phyloP scores from a whole-genome alignment of 192 early-diverging fungal genomes.

The Allomyces macrogynus region DNA sequence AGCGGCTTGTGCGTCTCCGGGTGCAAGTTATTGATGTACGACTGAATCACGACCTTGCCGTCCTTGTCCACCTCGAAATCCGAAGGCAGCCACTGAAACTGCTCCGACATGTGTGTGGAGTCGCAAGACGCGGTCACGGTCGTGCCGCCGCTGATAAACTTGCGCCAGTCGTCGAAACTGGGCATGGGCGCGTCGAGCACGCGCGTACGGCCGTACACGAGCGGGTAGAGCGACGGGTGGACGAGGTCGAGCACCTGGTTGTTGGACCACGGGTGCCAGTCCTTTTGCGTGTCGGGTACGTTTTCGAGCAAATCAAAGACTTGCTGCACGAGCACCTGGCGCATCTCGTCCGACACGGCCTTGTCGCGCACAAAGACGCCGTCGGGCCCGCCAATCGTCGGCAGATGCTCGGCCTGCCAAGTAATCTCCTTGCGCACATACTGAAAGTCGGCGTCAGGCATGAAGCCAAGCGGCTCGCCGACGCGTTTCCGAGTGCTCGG shows the following conservation, averaged over 20 bases:
- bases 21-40: conserved; percentile 61
- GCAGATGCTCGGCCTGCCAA: conserved; percentile 8
- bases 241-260: conserved; percentile 28
- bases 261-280: conserved; percentile 23
- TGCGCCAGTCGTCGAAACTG: neutral
- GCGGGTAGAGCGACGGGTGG: conserved; percentile 26
- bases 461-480: too few relatives aligned
- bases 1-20: conserved; percentile 21
- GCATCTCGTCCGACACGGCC: conserved; percentile 15
- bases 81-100: conserved; percentile 43
- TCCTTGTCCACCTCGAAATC: conserved; percentile 31
- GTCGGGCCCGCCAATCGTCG: neutral
- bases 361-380: conserved; percentile 11
- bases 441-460: conserved; percentile 6
- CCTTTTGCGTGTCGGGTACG: conserved; percentile 10
- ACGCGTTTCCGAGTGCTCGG: too few relatives aligned
- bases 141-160: neutral
- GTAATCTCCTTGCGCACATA: conserved; percentile 21
- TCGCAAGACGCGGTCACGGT: neutral
- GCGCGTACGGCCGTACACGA: conserved; percentile 9
- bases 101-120: too few relatives aligned
- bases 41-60: conserved; percentile 20
- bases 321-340: conserved; percentile 12
- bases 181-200: neutral
- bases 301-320: conserved; percentile 15